These are phyloP conservation scores for Colletotrichum orbiculare DNA, from an alignment of 2,329 filamentous ascomycete species.

Conservation along the genomic window DNA sequence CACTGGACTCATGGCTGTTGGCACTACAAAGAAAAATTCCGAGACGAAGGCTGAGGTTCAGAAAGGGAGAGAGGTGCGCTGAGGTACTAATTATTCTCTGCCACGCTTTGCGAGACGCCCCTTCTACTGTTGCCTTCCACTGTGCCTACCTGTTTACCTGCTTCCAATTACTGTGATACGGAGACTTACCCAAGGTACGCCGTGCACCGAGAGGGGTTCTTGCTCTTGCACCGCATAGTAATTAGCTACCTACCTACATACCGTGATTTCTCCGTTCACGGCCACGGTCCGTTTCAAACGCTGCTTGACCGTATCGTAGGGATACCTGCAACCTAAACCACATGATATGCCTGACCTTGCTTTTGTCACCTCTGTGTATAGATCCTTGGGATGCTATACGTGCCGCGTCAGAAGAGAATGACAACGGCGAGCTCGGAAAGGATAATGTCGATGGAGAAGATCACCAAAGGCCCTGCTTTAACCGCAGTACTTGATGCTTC, in stretches of 20 bases:
- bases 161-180: background rate
- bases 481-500: too few relatives aligned
- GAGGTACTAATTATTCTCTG: background rate
- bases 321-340: constrained; percentile 1
- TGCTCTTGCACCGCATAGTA: too few relatives aligned
- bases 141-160: constrained; percentile 2
- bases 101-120: constrained; percentile 18
- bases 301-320: background rate
- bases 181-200: background rate
- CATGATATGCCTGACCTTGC: background rate
- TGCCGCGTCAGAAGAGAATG: too few relatives aligned
- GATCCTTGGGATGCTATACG: too few relatives aligned
- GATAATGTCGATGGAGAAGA: background rate
- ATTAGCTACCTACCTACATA: too few relatives aligned
- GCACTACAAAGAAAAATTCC: too few relatives aligned
- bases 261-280: too few relatives aligned
- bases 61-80: too few relatives aligned
- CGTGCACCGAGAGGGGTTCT: background rate
- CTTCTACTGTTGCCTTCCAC: constrained; percentile 13
- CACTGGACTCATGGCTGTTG: too few relatives aligned
- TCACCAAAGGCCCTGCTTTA: background rate
- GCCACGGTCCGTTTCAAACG: background rate
- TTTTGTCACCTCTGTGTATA: background rate
- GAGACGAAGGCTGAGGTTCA: too few relatives aligned
- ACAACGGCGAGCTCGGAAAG: too few relatives aligned